These are phyloP conservation scores for Geranomyces variabilis DNA, from an alignment of 192 early-diverging fungal genomes.

Conservation along the genomic window DNA sequence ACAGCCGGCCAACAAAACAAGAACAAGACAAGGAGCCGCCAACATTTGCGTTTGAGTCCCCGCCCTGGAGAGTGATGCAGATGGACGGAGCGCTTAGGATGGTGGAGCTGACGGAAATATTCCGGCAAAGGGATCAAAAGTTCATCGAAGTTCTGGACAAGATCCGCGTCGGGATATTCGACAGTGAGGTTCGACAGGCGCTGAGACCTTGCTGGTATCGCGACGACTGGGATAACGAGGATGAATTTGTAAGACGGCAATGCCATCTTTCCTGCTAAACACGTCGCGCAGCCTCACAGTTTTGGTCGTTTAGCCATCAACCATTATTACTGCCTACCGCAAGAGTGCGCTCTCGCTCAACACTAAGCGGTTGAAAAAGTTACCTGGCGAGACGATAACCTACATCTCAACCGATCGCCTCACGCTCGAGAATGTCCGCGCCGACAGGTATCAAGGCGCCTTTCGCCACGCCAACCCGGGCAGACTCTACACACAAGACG, in stretches of 20 bases:
- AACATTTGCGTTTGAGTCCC: conserved; percentile 30
- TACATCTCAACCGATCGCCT: conserved; percentile 24
- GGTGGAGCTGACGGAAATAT: conserved; percentile 40
- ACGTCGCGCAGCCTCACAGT: neutral
- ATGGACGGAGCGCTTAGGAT: conserved; percentile 25
- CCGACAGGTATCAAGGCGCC: neutral
- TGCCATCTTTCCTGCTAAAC: neutral
- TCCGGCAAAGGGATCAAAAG: conserved; percentile 45
- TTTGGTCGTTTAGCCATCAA: conserved; percentile 33
- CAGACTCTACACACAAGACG: neutral
- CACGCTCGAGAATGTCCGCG: neutral
- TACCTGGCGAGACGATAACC: conserved; percentile 17
- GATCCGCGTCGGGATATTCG: conserved; percentile 43
- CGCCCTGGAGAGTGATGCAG: conserved; percentile 35
- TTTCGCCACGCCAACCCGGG: neutral
- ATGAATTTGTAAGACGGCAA: neutral
- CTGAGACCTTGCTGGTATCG: conserved; percentile 12
- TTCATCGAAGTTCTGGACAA: conserved; percentile 46
- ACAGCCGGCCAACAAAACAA: neutral
- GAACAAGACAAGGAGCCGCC: neutral
- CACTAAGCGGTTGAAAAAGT: conserved; percentile 6
- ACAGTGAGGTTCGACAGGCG: conserved; percentile 22
- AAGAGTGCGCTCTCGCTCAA: conserved; percentile 35
- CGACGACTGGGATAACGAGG: conserved; percentile 6
- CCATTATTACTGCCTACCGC: conserved; percentile 43